Evolutionary conservation across 352 stramenopile genomes (phyloP).

Genomic region (Phytophthora ramorum): DNA sequence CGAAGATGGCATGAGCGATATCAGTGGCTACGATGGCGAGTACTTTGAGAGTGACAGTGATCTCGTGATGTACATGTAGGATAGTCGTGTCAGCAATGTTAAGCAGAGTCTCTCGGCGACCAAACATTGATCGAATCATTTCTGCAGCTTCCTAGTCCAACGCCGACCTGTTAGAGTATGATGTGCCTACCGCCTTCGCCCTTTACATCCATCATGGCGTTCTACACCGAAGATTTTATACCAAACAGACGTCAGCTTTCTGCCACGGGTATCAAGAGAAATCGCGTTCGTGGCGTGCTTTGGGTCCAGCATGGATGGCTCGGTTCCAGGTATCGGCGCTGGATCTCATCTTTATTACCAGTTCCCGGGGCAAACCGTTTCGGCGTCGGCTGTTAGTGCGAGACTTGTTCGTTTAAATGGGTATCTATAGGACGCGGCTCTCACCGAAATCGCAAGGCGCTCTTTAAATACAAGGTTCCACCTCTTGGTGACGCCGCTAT

Average conservation of each 20-base stretch:
- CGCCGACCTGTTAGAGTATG: background rate
- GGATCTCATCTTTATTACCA: constrained; percentile 21
- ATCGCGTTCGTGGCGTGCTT: constrained; percentile 34
- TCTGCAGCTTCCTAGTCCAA: too few species aligned
- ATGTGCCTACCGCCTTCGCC: constrained; percentile 33
- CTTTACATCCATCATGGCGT: constrained; percentile 38
- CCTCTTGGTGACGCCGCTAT: too few species aligned
- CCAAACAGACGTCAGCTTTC: constrained; percentile 4
- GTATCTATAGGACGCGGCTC: too few species aligned
- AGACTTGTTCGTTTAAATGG: too few species aligned
- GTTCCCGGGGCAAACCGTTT: too few species aligned
- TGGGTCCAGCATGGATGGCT: constrained; percentile 26
- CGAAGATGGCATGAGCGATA: background rate
- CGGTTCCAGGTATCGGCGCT: constrained; percentile 16
- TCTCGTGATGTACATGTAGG: too few species aligned
- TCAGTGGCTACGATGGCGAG: background rate
- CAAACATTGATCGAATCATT: too few species aligned
- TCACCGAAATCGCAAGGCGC: too few species aligned
- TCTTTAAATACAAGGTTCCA: too few species aligned
- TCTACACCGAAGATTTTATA: constrained; percentile 24
- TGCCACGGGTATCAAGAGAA: constrained; percentile 10
- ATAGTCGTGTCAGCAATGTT: too few species aligned
- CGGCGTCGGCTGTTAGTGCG: too few species aligned
- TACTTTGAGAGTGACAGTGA: background rate
- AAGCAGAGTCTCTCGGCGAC: too few species aligned